Evolutionary conservation across 2,329 filamentous ascomycete genomes (phyloP), one percentile per base, ranked within the genome.

Genomic region (Hypoxylon sp.): DNA sequence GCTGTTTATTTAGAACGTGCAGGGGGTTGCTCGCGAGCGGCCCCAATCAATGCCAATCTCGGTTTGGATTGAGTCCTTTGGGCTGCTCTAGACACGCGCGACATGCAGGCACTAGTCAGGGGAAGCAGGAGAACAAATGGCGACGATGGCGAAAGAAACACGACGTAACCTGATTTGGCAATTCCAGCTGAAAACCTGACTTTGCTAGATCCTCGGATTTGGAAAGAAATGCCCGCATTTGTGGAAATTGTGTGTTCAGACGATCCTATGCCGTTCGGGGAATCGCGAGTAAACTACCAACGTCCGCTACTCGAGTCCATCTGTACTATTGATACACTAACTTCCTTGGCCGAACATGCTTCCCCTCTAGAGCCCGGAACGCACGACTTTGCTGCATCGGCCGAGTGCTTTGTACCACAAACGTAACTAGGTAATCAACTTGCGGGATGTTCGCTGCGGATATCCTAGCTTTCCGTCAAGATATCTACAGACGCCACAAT

Each of bases 21-120:
- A 71, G 57, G 66, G 68, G 53, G 66, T 31, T 22, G 26, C 46
- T 26, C 56, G 8, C 17, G 17, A 61, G 55, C 42, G 31, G 46
- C 17, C 51, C 46, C n/a, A 57, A 52, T 53, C 63, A 58, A 57
- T 61, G 48, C 19, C 50, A 62, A 60, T 67, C 57, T 63, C 66
- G 50, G 54, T 55, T 63, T 50, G 26, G 31, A 58, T 60, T 56
- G 50, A 63, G 33, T 14, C 26, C 26, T 55, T 58, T 63, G 63
- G 59, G 46, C 52, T 52, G 63, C 47, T 63, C 50, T 46, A 17
- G 51, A 57, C 35, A 66, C 52, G 62, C 47, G 44, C 50, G 33
- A 60, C 53, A 66, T 70, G 57, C 69, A 70, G 69, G 68, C 57
- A 65, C 68, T 47, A 37, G 26, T 10, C 52, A 65, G 51, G 61